phyloP scores from a whole-genome alignment of 164 flowering plant genomes.

The Nymphaea colorata region DNA sequence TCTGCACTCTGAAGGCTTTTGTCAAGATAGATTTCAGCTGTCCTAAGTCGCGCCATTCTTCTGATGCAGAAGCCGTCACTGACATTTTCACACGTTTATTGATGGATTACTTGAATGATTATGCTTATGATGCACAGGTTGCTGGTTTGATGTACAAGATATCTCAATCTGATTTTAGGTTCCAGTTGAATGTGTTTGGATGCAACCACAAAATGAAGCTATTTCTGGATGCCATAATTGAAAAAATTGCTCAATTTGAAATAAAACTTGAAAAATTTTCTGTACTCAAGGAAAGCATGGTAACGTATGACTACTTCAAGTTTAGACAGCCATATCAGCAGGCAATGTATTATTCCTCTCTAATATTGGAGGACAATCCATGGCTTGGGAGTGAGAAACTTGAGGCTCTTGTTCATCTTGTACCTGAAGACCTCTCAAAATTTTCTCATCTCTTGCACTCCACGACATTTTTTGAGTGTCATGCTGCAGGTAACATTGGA shows the following conservation, averaged over 20 bases:
- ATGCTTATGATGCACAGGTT: too few relatives aligned
- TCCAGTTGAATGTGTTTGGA: too few relatives aligned
- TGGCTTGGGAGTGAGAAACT: constrained; percentile 84
- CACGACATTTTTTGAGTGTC: constrained; percentile 67
- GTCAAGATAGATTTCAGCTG: constrained; percentile 78
- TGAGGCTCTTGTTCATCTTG: constrained; percentile 62
- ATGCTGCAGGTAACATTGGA: constrained; percentile 27
- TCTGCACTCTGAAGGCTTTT: constrained; percentile 75
- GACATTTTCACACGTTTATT: constrained; percentile 59
- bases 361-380: constrained; percentile 52
- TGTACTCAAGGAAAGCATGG: too few relatives aligned
- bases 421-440: constrained; percentile 44
- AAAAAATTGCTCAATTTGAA: too few relatives aligned
- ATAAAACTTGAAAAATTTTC: too few relatives aligned
- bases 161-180: too few relatives aligned
- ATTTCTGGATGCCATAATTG: too few relatives aligned
- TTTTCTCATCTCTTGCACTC: constrained; percentile 71
- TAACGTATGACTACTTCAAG: constrained; percentile 66
- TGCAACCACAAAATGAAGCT: too few relatives aligned
- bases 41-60: constrained; percentile 59
- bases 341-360: constrained; percentile 74
- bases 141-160: too few relatives aligned
- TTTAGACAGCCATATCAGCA: constrained; percentile 92
- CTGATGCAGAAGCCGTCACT: constrained; percentile 72
- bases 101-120: constrained; percentile 95